Evolutionary conservation across 2,329 filamentous ascomycete genomes (phyloP), one percentile per base, ranked within the genome.

Genomic region (Magnaporthiopsis poae): DNA sequence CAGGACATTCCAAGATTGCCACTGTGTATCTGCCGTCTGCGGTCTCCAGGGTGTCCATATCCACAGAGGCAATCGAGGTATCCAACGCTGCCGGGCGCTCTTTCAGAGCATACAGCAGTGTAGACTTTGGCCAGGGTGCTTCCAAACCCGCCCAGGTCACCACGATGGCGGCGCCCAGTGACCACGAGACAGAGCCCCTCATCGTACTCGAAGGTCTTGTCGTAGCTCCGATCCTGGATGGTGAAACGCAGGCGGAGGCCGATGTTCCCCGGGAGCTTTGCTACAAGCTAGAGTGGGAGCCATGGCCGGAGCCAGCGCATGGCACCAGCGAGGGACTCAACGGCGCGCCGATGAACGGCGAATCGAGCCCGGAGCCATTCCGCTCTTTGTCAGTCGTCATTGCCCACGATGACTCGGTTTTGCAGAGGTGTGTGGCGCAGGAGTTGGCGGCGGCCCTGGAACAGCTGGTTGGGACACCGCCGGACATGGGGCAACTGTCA

Each of bases 201-300:
- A 71, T 76, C 61, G 68, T 70, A 1, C 67, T 80, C 2, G 74
- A 78, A n/a, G 76, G 74, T 12, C 71, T 80, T 36, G 72, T 71
- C 2, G 74, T 81, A 62, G 75, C 77, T 0, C 79, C 79, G 3
- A 77, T 81, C n/a, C 68, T 79, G 29, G 77, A 80, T 56, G 74
- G 73, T 2, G 74, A 74, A 4, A 68, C 70, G 1, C 70, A 70
- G 52, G 68, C 71, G 1, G 74, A 76, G 21, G 65, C 66, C 11
- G 39, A 15, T 2, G 69, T 66, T 0, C 71, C 77, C n/a, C 74
- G 78, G 2, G 77, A 81, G 69, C 74, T 82, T 1, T 82, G 80
- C 71, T 82, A 79, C 72, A 81, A 79, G 70, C 66, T 80, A 18
- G 74, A 79, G n/a, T 82, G 80, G 80, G 79, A 81, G 62, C 76